Base-by-base conservation (phyloP, 2,329 filamentous ascomycete species). In the Neofusicoccum parvum region DNA sequence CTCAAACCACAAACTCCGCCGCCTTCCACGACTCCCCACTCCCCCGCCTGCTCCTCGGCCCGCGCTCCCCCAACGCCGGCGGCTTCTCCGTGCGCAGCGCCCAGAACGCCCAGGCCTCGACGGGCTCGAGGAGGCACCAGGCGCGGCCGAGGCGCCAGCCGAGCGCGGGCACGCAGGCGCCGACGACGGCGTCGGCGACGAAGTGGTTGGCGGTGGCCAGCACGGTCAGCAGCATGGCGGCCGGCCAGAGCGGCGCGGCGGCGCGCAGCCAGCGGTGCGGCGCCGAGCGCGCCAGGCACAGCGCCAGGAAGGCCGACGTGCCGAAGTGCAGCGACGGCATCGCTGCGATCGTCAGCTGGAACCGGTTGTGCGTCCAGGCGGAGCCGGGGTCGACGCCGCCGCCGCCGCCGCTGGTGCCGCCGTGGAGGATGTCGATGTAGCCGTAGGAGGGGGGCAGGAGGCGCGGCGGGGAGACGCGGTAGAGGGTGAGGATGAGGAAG, bases 311-410 rank as follows among this genome's bases (percentile, higher is more conserved):
- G 2, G 78, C 69, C 0, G 78, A 70, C 0, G 77, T 80, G 36
- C 81, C 82, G 67, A 82, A 83, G 68, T 83, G 82, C 14, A 84
- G 70, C 17, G 79, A 81, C 1, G 81, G 81, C 81, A 83, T 84
- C 32, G 81, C 82, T 0, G 81, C 81, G 66, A 83, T 82, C 7
- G 80, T 83, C 11, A 83, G 70, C 68, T 81, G 80, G 65, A 81
- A 82, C 20, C 74, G 74, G 67, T 83, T 83, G 62, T 81, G 74
- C 17, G 77, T 81, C 81, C 80, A 83, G 11, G 58, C 43, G 6
- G 67, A 67, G 20, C 63, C 66, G 45, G 54, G 72, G 68, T 65
- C 66, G 49, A 14, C 23, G 23, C 23, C 23, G 23, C 23, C 23
- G 23, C 20, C 20, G 20, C 23, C 23, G 23, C 23, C 23, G 23